Evolutionary conservation across 305 asterid genomes (phyloP).

Genomic region (Fraxinus ornus): DNA sequence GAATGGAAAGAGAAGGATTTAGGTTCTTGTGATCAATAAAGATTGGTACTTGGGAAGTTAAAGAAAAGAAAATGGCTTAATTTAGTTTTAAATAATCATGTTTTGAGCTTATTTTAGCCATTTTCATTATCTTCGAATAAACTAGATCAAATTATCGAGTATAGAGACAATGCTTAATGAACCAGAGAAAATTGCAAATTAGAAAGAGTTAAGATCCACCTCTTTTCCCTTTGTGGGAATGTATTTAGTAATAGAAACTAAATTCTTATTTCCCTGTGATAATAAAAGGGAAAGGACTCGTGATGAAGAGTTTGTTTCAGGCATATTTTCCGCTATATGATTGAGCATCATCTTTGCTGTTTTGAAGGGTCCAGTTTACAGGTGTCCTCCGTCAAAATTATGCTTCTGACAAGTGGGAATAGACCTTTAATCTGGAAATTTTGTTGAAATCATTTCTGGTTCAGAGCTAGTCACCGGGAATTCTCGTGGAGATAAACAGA

Average conservation of each 20-base stretch:
- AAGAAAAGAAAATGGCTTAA: not conserved
- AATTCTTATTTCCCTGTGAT: conserved; percentile 28
- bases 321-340: conserved; percentile 48
- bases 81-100: not conserved
- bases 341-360: conserved; percentile 37
- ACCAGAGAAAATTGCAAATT: not conserved
- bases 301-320: conserved; percentile 68
- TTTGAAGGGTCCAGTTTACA: conserved; percentile 37
- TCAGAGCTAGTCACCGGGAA: not conserved
- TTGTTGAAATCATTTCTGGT: not conserved
- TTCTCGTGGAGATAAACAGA: not conserved
- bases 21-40: not conserved
- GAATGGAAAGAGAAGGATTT: not conserved
- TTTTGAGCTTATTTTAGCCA: conserved; percentile 15
- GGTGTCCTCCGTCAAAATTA: conserved; percentile 38
- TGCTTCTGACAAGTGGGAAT: conserved; percentile 33
- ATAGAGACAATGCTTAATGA: not conserved
- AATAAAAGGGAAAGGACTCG: conserved; percentile 32
- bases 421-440: conserved; percentile 32
- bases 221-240: not conserved
- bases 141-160: not conserved
- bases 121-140: not conserved
- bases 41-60: not conserved
- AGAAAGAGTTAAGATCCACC: not conserved
- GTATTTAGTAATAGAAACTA: not conserved